A percentile compares a stretch with the other conserved stretches of the same genome.
These are phyloP conservation scores for Cicer yamashitae DNA, from an alignment of 306 rosid species.

Conservation along the genomic window DNA sequence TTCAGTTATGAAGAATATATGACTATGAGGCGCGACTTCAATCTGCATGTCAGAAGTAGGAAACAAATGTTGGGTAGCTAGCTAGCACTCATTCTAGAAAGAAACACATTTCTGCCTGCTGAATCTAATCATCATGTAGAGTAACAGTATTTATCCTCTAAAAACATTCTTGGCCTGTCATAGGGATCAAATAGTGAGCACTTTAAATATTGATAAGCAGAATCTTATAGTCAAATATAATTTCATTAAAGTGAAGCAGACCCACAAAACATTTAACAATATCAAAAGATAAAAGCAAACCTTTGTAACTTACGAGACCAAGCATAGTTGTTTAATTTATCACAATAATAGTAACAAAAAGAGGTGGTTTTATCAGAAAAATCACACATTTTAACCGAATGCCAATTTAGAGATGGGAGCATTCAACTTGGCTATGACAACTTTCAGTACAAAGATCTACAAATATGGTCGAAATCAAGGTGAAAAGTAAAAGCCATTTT, in stretches of 20 bases:
- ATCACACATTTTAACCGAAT: constrained; percentile 9
- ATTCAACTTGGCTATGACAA: constrained; percentile 28
- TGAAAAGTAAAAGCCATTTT: constrained; percentile 14
- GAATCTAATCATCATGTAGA: constrained; percentile 42
- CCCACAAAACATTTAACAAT: constrained; percentile 24
- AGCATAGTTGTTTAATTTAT: background rate
- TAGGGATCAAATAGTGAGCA: constrained; percentile 30
- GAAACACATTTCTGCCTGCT: constrained; percentile 28
- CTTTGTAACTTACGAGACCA: constrained; percentile 13
- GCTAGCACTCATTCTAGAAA: constrained; percentile 27
- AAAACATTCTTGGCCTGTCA: constrained; percentile 72
- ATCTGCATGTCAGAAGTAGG: constrained; percentile 36
- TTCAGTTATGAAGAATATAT: constrained; percentile 26
- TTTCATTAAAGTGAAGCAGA: constrained; percentile 20
- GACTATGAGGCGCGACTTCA: constrained; percentile 41
- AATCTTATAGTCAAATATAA: constrained; percentile 33
- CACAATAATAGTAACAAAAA: background rate
- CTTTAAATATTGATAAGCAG: constrained; percentile 37
- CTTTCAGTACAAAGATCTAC: constrained; percentile 1
- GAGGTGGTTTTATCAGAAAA: background rate
- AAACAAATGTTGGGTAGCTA: constrained; percentile 24
- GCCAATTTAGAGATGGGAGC: constrained; percentile 7
- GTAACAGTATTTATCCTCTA: constrained; percentile 46
- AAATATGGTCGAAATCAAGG: constrained; percentile 14
- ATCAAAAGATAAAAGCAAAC: constrained; percentile 24